Percentiles rank a stretch among this genome's conserved stretches.
Conservation (phyloP, 352 stramenopile genomes). For the Phytophthora palmivora region DNA sequence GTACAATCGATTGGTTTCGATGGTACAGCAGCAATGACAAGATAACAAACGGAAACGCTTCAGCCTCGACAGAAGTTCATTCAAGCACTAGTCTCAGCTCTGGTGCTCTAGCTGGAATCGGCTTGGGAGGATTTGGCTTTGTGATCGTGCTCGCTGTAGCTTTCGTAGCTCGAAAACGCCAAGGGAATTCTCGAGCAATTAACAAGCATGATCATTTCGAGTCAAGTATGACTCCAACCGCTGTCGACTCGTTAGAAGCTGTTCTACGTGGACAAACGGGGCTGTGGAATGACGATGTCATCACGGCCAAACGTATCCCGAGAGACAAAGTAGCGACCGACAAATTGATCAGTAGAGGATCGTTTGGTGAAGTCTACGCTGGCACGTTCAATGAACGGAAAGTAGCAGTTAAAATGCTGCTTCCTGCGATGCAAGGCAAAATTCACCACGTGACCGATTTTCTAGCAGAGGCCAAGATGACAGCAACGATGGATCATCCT, state of each 20-base stretch:
- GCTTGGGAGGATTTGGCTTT: constrained; percentile 19
- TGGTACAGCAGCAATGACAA: constrained; percentile 39
- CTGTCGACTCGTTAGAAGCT: constrained; percentile 23
- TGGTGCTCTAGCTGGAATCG: constrained; percentile 25
- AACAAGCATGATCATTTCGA: constrained; percentile 21
- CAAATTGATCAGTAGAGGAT: constrained; percentile 38
- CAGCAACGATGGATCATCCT: constrained; percentile 38
- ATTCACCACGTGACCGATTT: constrained; percentile 48
- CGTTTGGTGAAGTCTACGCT: constrained; percentile 44
- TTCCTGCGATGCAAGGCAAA: constrained; percentile 30
- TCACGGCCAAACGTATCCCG: constrained; percentile 48
- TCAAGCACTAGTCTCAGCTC: constrained; percentile 4
- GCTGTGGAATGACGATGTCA: constrained; percentile 48
- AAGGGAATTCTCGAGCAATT: constrained; percentile 5
- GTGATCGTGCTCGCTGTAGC: constrained; percentile 10
- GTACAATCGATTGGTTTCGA: constrained; percentile 23
- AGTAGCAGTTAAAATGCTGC: constrained; percentile 51
- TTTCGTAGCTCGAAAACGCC: constrained; percentile 19
- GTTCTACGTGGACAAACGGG: constrained; percentile 28
- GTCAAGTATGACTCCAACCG: constrained; percentile 22
- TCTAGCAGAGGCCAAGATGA: constrained; percentile 48
- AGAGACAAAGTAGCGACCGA: constrained; percentile 41
- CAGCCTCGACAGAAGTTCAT: not conserved
- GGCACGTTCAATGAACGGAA: constrained; percentile 39
- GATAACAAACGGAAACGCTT: constrained; percentile 1